Evolutionary conservation across 768 basidiomycete species (phyloP), one percentile per base, ranked within the genome.

Genomic region (Calocybe cyanea): DNA sequence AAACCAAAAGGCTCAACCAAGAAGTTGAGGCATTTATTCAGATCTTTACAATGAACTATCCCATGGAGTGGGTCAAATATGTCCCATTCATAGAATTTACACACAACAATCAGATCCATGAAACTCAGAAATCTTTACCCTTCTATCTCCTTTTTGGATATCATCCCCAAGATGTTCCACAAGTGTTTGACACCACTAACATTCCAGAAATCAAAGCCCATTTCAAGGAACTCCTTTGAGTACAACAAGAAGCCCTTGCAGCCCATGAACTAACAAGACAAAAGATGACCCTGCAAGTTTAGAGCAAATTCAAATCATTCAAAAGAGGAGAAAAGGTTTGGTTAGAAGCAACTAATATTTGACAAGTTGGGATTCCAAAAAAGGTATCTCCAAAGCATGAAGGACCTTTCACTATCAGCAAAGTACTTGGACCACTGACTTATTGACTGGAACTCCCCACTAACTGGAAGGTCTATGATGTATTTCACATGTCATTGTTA

Each of bases 1-100:
- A 45, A 37, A 45, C 43, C 3, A 34, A 45, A 36, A 4, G 21
- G 7, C 7, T 28, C 11, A 45, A 45, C 15, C 43, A 45, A 37
- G 43, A 45, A 36, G 1, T 45, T 9, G 43, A 45, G 10, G 15
- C 9, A 14, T 45, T 36, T 25, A 19, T 45, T 9, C n/a, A 20
- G 35, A 35, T 45, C 13, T 45, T 19, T 23, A 24, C 21, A 2
- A 18, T 13, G 11, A 35, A 35, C 33, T 3, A 37, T 15, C 42
- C 17, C 3, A 20, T 7, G 6, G 14, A 35, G 6, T 35, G 34
- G 34, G 14, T 5, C 13, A 18, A 35, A 18, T 6, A 18, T 5
- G 7, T 35, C 4, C 34, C 34, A 5, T n/a, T 35, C 4, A n/a
- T 14, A n/a, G 34, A 35, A 35, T 35, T 35, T n/a, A n/a, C 14